Evolutionary conservation across 306 rosid genomes (phyloP), one percentile per base, ranked within the genome.

Genomic region (Ormosia semicastrata): DNA sequence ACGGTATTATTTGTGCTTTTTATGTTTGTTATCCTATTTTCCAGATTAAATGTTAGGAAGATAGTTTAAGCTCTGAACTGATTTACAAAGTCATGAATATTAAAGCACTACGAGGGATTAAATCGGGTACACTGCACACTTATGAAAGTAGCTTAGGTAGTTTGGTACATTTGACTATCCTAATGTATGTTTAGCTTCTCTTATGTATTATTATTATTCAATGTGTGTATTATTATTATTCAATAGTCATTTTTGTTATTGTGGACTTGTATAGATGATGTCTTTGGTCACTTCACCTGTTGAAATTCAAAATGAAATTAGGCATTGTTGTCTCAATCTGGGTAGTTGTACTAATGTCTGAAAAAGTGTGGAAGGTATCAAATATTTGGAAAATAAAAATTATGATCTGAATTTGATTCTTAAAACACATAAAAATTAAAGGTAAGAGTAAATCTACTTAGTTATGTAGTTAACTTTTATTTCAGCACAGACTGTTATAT

Each of bases 1-100:
- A 95, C 99, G 85, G 98, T 95, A 93, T 57, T 60, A 36, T 47
- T 62, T 67, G 15, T 57, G 10, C 76, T 56, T 39, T 10, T 50
- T 62, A 52, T 70, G 14, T 76, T 46, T 59, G 17, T 67, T 77
- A 57, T 73, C 54, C 32, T 8, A 66, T 75, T 75, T 76, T 50
- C 71, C 67, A 24, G 7, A 44, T 58, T 68, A 44, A 34, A 41
- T 47, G 52, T 53, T 39, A 63, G 69, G 37, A 30, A 56, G 76
- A 53, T 39, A 40, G 14, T 39, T 77, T 33, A 24, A 57, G 8
- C 39, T 62, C 18, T 33, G 57, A 59, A 71, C n/a, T 43, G 58
- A 54, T 17, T 72, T 33, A 66, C 59, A 4, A 50, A 50, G 40
- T 76, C 43, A 37, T 71, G 47, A 72, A 30, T 30, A 52, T 67